These are phyloP conservation scores for Eucalyptus lansdowneana DNA, from an alignment of 345 rosid species.

Conservation along the genomic window DNA sequence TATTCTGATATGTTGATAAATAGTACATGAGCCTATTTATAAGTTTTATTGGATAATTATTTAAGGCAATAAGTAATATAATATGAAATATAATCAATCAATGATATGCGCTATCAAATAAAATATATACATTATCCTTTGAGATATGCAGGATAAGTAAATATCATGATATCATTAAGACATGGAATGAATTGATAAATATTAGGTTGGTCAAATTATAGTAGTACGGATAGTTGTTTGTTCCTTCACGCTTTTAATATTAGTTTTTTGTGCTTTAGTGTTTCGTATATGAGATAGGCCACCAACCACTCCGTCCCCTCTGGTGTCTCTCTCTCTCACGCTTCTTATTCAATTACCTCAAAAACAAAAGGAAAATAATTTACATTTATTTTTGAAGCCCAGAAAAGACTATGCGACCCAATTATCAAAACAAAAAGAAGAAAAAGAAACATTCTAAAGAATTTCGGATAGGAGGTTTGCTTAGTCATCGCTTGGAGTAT, in stretches of 20 bases:
- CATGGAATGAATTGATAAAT: conserved; percentile 3
- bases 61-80: background rate
- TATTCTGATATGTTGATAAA: background rate
- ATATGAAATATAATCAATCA: too few relatives aligned
- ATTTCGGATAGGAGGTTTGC: too few relatives aligned
- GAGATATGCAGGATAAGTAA: too few relatives aligned
- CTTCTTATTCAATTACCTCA: conserved; percentile 25
- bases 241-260: conserved; percentile 7
- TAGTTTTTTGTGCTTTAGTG: background rate
- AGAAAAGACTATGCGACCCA: background rate
- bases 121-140: too few relatives aligned
- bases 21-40: background rate
- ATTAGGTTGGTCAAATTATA: conserved; percentile 18
- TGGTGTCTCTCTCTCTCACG: conserved; percentile 47
- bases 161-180: too few relatives aligned
- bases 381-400: background rate
- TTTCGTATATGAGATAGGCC: conserved; percentile 5
- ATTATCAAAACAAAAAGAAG: too few relatives aligned
- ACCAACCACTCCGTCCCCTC: conserved; percentile 25
- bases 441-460: too few relatives aligned
- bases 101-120: too few relatives aligned
- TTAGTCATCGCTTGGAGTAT: background rate
- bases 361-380: conserved; percentile 2
- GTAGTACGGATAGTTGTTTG: conserved; percentile 5
- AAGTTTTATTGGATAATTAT: too few relatives aligned